These are phyloP conservation scores for Penicillium sp. DNA, from an alignment of 2,329 filamentous ascomycete genomes.

Conservation along the genomic window DNA sequence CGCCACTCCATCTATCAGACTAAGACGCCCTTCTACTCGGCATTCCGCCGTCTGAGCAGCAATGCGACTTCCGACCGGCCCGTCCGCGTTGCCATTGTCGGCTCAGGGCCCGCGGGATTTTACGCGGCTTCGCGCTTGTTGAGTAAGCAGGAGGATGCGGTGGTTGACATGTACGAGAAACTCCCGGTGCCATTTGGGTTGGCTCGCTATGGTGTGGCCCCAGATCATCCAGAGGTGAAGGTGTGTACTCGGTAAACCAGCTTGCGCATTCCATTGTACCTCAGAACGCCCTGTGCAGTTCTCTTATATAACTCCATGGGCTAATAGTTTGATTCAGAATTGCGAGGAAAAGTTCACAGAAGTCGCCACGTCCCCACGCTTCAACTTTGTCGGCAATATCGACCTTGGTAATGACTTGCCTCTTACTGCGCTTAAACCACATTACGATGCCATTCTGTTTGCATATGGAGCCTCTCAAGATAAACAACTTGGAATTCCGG, in stretches of 20 bases:
- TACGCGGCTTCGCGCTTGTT: conserved; percentile 87
- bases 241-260: conserved; percentile 44
- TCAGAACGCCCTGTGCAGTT: background rate
- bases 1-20: conserved; percentile 8
- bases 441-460: conserved; percentile 91
- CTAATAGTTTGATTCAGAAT: conserved; percentile 56
- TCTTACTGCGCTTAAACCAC: conserved; percentile 63
- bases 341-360: conserved; percentile 92
- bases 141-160: conserved; percentile 64
- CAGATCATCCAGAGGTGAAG: conserved; percentile 97
- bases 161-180: conserved; percentile 93
- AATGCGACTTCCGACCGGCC: conserved; percentile 44
- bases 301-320: background rate
- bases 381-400: conserved; percentile 88
- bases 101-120: conserved; percentile 92
- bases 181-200: conserved; percentile 89
- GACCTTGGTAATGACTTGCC: conserved; percentile 68
- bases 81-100: conserved; percentile 80
- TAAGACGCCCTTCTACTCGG: conserved; percentile 5
- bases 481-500: conserved; percentile 69
- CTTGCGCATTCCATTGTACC: background rate
- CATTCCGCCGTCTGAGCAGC: conserved; percentile 29
- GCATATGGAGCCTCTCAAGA: conserved; percentile 89
- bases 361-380: conserved; percentile 73
- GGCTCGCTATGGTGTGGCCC: conserved; percentile 91